A percentile compares a stretch with the other conserved stretches of the same genome.
Evolutionary conservation across 129 eudicot species (phyloP).

Genomic region (Saposhnikovia divaricata): DNA sequence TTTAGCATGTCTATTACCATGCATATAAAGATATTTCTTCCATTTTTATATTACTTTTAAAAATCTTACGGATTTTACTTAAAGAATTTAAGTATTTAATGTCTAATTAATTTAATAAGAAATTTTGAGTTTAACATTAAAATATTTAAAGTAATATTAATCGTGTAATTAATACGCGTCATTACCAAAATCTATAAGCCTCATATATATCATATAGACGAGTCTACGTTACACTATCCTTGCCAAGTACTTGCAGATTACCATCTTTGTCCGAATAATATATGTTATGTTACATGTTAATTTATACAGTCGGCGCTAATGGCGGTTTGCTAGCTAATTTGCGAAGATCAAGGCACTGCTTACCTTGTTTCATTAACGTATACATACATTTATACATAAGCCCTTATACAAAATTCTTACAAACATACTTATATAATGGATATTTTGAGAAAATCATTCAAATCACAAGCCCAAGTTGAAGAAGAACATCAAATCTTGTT

Average conservation of each 20-base stretch:
- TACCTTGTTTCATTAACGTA: not conserved
- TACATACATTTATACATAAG: not conserved
- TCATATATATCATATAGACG: too few relatives aligned
- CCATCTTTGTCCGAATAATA: not conserved
- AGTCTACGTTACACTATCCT: not conserved
- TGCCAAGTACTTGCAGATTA: not conserved
- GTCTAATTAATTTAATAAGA: too few relatives aligned
- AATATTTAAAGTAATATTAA: too few relatives aligned
- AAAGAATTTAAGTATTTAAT: too few relatives aligned
- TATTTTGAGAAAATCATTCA: not conserved
- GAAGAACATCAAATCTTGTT: slow-evolving; percentile 6
- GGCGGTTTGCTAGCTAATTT: not conserved
- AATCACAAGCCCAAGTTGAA: not conserved
- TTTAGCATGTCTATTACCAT: too few relatives aligned
- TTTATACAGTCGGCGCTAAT: not conserved
- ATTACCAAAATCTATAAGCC: too few relatives aligned
- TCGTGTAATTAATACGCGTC: too few relatives aligned
- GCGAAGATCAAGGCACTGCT: not conserved
- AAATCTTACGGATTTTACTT: too few relatives aligned
- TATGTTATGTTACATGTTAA: not conserved
- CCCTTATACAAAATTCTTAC: not conserved
- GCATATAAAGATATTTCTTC: too few relatives aligned
- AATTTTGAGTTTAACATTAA: too few relatives aligned
- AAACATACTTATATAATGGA: not conserved
- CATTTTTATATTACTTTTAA: too few relatives aligned